phyloP scores from a whole-genome alignment of 169 alveolate genomes.

The Eimeria tenella region DNA sequence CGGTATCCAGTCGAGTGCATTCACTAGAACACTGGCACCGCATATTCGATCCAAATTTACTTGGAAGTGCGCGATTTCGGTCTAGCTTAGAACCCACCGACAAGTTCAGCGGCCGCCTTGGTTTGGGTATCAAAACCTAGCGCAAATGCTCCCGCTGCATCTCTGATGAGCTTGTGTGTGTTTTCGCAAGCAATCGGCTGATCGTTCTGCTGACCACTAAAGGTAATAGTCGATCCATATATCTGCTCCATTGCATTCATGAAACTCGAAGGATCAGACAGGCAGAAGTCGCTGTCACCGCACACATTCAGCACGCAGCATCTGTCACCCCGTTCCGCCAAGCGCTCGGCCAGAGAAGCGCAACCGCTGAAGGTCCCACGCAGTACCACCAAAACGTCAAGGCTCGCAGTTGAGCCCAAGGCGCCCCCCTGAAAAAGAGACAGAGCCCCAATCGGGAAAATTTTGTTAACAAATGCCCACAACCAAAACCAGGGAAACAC shows the following conservation, averaged over 20 bases:
- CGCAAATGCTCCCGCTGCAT: not conserved
- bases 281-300: constrained; percentile 35
- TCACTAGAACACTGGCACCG: no score
- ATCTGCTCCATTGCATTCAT: not conserved
- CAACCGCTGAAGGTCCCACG: not conserved
- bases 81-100: constrained; percentile 6
- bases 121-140: constrained; percentile 67
- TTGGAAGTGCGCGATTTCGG: no score
- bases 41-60: no score
- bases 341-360: not conserved
- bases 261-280: not conserved
- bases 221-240: not conserved
- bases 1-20: not conserved
- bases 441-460: not conserved
- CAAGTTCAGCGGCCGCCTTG: constrained; percentile 63
- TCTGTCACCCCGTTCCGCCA: not conserved
- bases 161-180: not conserved
- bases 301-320: not conserved
- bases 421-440: not conserved
- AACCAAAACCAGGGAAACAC: no score
- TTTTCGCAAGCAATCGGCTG: not conserved
- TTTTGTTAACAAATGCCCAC: not conserved
- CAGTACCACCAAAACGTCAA: not conserved
- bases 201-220: not conserved
- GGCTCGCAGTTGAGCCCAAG: not conserved